Conservation (phyloP, 2,329 filamentous ascomycete genomes). For the Ophiostoma ips region DNA sequence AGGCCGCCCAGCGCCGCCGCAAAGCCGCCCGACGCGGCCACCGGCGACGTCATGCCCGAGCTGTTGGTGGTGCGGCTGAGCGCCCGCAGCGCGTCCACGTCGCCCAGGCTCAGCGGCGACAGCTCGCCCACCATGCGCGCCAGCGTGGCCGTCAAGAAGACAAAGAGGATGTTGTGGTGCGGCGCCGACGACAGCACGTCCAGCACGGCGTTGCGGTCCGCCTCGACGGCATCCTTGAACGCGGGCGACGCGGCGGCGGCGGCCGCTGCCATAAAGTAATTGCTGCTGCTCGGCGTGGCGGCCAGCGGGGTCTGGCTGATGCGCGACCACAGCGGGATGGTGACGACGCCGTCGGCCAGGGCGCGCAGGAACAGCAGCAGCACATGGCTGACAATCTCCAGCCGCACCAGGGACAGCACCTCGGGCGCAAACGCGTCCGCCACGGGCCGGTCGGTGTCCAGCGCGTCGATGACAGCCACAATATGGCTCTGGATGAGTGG, state of each 20-base stretch:
- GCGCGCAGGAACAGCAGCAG: conserved; percentile 61
- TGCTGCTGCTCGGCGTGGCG: conserved; percentile 16
- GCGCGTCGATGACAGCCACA: conserved; percentile 40
- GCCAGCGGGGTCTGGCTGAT: conserved; percentile 39
- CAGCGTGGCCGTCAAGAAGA: conserved; percentile 72
- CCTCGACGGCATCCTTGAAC: conserved; percentile 18
- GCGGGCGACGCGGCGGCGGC: background rate
- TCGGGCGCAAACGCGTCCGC: conserved; percentile 48
- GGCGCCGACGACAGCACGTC: conserved; percentile 60
- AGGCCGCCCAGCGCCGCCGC: conserved; percentile 10
- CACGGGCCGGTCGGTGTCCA: conserved; percentile 58
- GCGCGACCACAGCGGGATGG: conserved; percentile 53
- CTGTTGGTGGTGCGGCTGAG: background rate
- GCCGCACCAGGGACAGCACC: conserved; percentile 47
- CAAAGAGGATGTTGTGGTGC: conserved; percentile 77
- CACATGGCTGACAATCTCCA: conserved; percentile 61
- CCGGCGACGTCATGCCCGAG: conserved; percentile 6
- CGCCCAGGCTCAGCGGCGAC: conserved; percentile 24
- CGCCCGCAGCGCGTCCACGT: conserved; percentile 22
- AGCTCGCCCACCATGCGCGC: conserved; percentile 37
- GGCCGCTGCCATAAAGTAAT: background rate
- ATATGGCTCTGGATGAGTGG: background rate
- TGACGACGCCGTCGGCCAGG: conserved; percentile 67
- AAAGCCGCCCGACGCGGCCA: conserved; percentile 10
- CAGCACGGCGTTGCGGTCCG: conserved; percentile 43